Evolutionary conservation across 805 yeast species (phyloP).

Genomic region (Zygoascus tannicola): DNA sequence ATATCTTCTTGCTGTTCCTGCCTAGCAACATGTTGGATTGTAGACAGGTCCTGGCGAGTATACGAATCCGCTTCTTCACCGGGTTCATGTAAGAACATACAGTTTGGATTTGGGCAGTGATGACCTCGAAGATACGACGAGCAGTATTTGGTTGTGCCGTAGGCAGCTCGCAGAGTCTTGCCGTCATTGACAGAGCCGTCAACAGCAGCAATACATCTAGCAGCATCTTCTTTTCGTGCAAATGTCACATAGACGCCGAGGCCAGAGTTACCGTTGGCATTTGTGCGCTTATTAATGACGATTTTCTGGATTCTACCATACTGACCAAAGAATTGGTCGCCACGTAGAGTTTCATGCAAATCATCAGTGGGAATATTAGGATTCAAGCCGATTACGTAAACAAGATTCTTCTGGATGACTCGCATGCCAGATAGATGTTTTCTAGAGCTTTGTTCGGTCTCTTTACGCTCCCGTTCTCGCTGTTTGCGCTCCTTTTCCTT

Average conservation of each 20-base stretch:
- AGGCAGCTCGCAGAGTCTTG: slow-evolving; percentile 81
- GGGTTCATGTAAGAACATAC: slow-evolving; percentile 98
- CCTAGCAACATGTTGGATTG: slow-evolving; percentile 42
- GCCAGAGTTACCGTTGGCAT: slow-evolving; percentile 56
- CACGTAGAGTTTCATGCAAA: slow-evolving; percentile 67
- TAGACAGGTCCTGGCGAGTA: slow-evolving; percentile 77
- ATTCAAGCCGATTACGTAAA: slow-evolving; percentile 89
- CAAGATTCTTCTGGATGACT: slow-evolving; percentile 95
- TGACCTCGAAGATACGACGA: slow-evolving; percentile 92
- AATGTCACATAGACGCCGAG: slow-evolving; percentile 95
- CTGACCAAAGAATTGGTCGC: slow-evolving; percentile 96
- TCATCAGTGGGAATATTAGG: slow-evolving; percentile 82
- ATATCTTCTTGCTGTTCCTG: slow-evolving; percentile 13
- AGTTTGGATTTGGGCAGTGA: slow-evolving; percentile 95
- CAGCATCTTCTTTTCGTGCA: slow-evolving; percentile 89
- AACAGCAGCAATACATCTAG: slow-evolving; percentile 82
- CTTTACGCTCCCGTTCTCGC: slow-evolving; percentile 84
- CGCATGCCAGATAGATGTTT: slow-evolving; percentile 95
- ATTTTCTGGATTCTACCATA: slow-evolving; percentile 92
- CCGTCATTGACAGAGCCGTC: slow-evolving; percentile 93
- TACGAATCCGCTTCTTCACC: slow-evolving; percentile 98
- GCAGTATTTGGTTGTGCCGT: slow-evolving; percentile 97
- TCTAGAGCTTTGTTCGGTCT: slow-evolving; percentile 59
- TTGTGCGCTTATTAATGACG: slow-evolving; percentile 73
- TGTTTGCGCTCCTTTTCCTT: slow-evolving; percentile 67